Evolutionary conservation across 2,329 filamentous ascomycete genomes (phyloP).

Genomic region (Aspergillus arachidicola): DNA sequence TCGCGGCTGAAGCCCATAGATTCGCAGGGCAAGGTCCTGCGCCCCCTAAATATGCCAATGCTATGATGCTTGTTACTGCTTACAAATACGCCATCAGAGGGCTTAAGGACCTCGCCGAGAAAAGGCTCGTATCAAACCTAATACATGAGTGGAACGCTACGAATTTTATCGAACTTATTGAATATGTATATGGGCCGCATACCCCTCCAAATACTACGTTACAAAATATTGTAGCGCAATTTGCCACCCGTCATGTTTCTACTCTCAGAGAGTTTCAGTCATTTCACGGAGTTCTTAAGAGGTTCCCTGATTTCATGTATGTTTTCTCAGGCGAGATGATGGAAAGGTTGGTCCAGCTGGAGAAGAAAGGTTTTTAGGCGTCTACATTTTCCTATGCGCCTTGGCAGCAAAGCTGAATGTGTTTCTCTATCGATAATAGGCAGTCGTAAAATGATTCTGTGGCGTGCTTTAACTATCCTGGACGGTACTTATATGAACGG

Average conservation of each 20-base stretch:
- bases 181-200: background rate
- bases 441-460: too few relatives aligned
- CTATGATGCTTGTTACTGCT: slow-evolving; percentile 3
- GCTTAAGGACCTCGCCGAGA: slow-evolving; percentile 1
- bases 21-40: background rate
- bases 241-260: background rate
- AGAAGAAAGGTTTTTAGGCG: background rate
- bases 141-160: background rate
- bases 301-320: background rate
- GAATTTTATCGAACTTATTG: background rate
- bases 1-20: background rate
- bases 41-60: background rate
- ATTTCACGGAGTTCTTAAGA: background rate
- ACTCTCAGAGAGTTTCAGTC: background rate
- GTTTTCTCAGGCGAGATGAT: background rate
- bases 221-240: background rate
- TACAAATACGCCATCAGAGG: background rate
- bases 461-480: too few relatives aligned
- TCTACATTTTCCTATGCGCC: background rate
- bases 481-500: too few relatives aligned
- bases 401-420: too few relatives aligned
- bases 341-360: background rate
- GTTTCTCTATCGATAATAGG: fast-evolving
- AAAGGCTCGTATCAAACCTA: background rate
- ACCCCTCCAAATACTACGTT: background rate